These are phyloP conservation scores for Volvariella volvacea DNA, from an alignment of 1,284 basidiomycete genomes.

Conservation along the genomic window DNA sequence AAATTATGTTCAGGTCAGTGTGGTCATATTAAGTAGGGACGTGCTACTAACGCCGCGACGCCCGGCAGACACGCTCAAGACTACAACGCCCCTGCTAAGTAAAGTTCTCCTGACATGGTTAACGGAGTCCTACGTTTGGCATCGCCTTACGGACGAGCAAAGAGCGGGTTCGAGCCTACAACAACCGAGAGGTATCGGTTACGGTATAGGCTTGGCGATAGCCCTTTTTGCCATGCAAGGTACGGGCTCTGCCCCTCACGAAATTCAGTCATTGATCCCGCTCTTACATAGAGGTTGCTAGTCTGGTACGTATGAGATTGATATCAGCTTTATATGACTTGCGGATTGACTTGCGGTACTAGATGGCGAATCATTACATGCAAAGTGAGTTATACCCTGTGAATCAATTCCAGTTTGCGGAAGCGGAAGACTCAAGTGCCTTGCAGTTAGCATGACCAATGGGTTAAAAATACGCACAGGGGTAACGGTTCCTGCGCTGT, in stretches of 20 bases:
- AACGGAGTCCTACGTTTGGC: conserved; percentile 43
- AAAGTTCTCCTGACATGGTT: conserved; percentile 62
- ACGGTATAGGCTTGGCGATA: conserved; percentile 48
- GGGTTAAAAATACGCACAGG: conserved; percentile 46
- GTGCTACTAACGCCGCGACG: not conserved
- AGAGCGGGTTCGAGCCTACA: conserved; percentile 22
- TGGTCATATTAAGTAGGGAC: not conserved
- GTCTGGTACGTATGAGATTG: conserved; percentile 32
- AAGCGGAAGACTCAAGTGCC: no score
- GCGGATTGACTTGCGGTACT: not conserved
- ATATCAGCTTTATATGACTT: not conserved
- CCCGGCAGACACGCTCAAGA: conserved; percentile 44
- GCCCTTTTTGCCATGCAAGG: conserved; percentile 69
- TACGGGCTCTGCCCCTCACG: conserved; percentile 12
- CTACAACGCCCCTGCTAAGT: conserved; percentile 56
- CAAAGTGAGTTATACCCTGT: conserved; percentile 28
- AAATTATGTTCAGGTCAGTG: conserved; percentile 46
- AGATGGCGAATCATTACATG: conserved; percentile 47
- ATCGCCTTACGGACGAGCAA: conserved; percentile 29
- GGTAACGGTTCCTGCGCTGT: conserved; percentile 22
- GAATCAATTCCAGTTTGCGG: not conserved
- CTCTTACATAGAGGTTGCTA: conserved; percentile 34
- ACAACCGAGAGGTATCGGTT: conserved; percentile 43
- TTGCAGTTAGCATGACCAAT: conserved; percentile 41
- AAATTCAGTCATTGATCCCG: conserved; percentile 1